Percentiles rank a stretch among this genome's conserved stretches.
Conservation (phyloP, 1,139 yeast species). For the Nadsonia commutata region DNA sequence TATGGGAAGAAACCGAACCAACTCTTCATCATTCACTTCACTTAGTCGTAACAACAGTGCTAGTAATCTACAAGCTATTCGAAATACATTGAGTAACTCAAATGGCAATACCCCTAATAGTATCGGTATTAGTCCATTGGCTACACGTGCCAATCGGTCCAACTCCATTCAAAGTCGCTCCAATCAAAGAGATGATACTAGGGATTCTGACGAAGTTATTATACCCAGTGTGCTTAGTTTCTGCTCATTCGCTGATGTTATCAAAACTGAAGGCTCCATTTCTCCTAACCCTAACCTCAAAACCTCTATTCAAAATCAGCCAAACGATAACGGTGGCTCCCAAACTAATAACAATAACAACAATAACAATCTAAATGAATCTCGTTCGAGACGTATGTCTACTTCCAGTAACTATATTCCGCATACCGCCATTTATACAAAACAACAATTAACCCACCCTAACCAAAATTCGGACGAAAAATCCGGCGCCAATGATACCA, state of each 20-base stretch:
- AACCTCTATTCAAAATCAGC: too few species aligned
- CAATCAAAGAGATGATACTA: not conserved
- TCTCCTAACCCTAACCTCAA: not conserved
- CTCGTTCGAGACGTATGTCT: not conserved
- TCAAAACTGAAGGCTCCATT: constrained; percentile 14
- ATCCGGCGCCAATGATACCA: not conserved
- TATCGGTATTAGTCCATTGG: not conserved
- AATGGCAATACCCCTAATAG: not conserved
- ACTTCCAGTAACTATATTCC: not conserved
- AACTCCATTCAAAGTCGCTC: not conserved
- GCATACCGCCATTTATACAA: not conserved
- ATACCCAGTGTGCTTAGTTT: constrained; percentile 34
- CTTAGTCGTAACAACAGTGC: constrained; percentile 1
- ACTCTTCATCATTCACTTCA: not conserved
- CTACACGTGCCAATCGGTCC: not conserved
- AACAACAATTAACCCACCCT: not conserved
- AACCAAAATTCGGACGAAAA: not conserved
- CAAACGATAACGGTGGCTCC: not conserved
- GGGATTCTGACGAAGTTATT: not conserved
- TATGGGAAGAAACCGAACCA: constrained; percentile 45
- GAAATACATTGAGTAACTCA: not conserved
- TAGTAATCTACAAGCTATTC: not conserved
- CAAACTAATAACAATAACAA: not conserved
- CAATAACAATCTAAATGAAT: not conserved
- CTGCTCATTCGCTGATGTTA: constrained; percentile 69